A percentile compares a stretch with the other conserved stretches of the same genome.
Evolutionary conservation across 495 filamentous ascomycete species (phyloP).

Genomic region (Amniculicola lignicola): DNA sequence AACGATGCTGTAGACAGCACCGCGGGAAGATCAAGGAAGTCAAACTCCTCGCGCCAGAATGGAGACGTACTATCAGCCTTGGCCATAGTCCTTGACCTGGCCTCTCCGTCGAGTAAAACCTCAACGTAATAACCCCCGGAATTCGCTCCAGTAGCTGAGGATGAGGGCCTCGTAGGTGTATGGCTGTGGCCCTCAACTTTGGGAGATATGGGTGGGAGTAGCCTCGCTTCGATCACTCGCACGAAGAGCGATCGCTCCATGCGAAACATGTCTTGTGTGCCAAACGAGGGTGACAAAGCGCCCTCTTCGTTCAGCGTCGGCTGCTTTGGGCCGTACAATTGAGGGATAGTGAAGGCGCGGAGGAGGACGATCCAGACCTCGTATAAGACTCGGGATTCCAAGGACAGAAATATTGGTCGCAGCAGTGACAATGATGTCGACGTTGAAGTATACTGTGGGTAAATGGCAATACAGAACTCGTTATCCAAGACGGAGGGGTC

Average conservation of each 20-base stretch:
- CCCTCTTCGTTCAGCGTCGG: conserved; percentile 37
- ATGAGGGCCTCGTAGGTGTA: conserved; percentile 18
- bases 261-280: conserved; percentile 59
- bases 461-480: conserved; percentile 92
- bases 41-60: conserved; percentile 92
- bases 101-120: conserved; percentile 85
- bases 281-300: conserved; percentile 30
- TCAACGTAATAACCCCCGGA: conserved; percentile 76
- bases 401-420: conserved; percentile 74
- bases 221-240: conserved; percentile 60
- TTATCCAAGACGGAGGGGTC: conserved; percentile 90
- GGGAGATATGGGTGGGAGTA: conserved; percentile 43
- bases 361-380: conserved; percentile 97
- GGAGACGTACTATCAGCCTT: conserved; percentile 78
- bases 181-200: conserved; percentile 20
- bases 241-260: conserved; percentile 61
- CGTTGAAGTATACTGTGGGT: conserved; percentile 70
- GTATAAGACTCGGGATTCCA: conserved; percentile 84
- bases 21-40: conserved; percentile 79
- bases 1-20: conserved; percentile 76
- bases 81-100: conserved; percentile 78
- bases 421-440: conserved; percentile 62
- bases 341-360: conserved; percentile 88
- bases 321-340: conserved; percentile 69
- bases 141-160: not conserved